These are phyloP conservation scores for Marchantia paleacea DNA, from an alignment of 225 moss, liverwort and hornwort genomes.

Conservation along the genomic window DNA sequence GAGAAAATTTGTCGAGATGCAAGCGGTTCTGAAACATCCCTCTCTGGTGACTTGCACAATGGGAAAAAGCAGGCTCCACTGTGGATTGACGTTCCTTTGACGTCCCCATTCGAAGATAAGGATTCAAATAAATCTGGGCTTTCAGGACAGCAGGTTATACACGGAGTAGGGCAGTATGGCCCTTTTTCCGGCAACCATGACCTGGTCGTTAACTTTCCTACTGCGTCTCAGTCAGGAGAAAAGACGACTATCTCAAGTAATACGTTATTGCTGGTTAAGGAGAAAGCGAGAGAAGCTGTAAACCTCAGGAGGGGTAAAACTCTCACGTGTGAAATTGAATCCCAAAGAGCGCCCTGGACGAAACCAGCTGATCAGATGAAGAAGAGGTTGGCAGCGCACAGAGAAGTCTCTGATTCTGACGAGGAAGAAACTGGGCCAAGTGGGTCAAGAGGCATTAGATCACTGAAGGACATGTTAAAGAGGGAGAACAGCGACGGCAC, in stretches of 20 bases:
- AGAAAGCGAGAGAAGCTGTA: slow-evolving; percentile 6
- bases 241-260: background rate
- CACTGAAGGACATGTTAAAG: slow-evolving; percentile 6
- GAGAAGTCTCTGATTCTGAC: background rate
- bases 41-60: background rate
- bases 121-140: background rate
- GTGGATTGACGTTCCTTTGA: slow-evolving; percentile 26
- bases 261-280: background rate
- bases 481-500: slow-evolving; percentile 14
- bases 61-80: background rate
- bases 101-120: slow-evolving; percentile 9
- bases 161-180: background rate
- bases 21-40: background rate
- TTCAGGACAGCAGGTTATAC: slow-evolving; percentile 4
- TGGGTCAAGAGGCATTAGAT: slow-evolving; percentile 16
- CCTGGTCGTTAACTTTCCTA: background rate
- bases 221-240: background rate
- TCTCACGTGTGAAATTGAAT: background rate
- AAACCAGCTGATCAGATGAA: slow-evolving; percentile 4
- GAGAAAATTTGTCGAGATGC: background rate
- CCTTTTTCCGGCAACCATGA: background rate
- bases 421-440: slow-evolving; percentile 12
- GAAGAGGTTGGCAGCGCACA: background rate
- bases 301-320: background rate
- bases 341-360: background rate